These are phyloP conservation scores for Metarhizium humberi DNA, from an alignment of 2,329 filamentous ascomycete genomes.

Conservation along the genomic window DNA sequence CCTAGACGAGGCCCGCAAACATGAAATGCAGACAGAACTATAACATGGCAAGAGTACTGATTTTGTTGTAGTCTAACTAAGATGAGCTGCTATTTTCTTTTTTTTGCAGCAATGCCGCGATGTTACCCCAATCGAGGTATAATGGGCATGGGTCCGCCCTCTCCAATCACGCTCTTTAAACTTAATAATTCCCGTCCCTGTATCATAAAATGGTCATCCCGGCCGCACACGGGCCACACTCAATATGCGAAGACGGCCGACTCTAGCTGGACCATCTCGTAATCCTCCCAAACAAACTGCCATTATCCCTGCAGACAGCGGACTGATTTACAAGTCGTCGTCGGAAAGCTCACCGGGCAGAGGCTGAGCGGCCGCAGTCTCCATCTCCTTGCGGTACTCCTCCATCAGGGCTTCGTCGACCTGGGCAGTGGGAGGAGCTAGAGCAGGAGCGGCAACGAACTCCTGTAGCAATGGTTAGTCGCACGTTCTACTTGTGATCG, in stretches of 20 bases:
- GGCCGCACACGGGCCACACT: slow-evolving; percentile 21
- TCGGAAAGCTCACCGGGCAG: slow-evolving; percentile 93
- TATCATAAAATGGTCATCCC: slow-evolving; percentile 30
- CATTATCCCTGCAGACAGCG: slow-evolving; percentile 7
- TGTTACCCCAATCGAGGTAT: slow-evolving; percentile 21
- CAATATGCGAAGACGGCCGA: slow-evolving; percentile 9
- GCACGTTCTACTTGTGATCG: background rate
- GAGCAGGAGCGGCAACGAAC: slow-evolving; percentile 90
- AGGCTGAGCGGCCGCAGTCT: slow-evolving; percentile 66
- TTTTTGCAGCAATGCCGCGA: slow-evolving; percentile 21
- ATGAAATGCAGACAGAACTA: background rate
- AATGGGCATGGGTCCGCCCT: slow-evolving; percentile 20
- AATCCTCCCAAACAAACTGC: slow-evolving; percentile 11
- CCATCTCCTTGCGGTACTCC: slow-evolving; percentile 85
- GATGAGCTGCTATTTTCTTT: slow-evolving; percentile 14
- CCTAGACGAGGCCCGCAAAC: background rate
- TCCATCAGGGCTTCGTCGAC: slow-evolving; percentile 78
- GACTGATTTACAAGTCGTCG: slow-evolving; percentile 46
- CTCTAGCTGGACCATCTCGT: slow-evolving; percentile 15
- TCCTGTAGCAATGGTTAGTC: slow-evolving; percentile 49
- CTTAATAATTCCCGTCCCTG: slow-evolving; percentile 19
- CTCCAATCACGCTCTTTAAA: slow-evolving; percentile 26
- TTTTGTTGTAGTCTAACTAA: slow-evolving; percentile 29
- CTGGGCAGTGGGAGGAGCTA: slow-evolving; percentile 85
- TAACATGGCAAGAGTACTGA: slow-evolving; percentile 13